Evolutionary conservation across 257 asterid species (phyloP), one percentile per base, ranked within the genome.

Genomic region (Capsicum chinense): DNA sequence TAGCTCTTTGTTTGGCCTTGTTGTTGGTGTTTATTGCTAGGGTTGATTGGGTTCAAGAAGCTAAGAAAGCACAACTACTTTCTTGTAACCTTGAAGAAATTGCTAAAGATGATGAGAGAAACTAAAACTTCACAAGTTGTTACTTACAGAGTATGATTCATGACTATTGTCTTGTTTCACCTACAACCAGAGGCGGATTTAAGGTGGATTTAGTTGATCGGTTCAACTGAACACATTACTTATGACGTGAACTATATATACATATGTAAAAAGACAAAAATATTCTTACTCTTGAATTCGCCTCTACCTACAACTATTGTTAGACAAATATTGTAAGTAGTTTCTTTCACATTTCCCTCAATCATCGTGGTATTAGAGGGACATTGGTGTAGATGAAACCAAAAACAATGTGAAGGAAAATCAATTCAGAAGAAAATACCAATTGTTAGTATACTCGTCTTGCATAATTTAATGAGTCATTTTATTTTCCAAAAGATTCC

Each of bases 11-110:
- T 81, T 90, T 97, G 88, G 68, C 88, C 66, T 59, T 97, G 87
- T n/a, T 95, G 83, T 26, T 93, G 87, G 85, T 87, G 71, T 95
- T 91, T 80, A 90, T 97, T 87, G 79, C 71, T 39, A 89, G 93
- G 89, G 91, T 97, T n/a, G 76, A 88, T 66, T 97, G 99, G 99
- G 87, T 79, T 8, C 92, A 90, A 84, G 99, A 93, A 67, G 91
- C 93, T 7, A 79, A 62, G 1, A 92, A 93, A 54, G 95, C 97
- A 56, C 90, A 83, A 73, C 54, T 83, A 74, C 86, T 88, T 9
- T 82, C 90, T 17, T 78, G 76, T 83, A 21, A 48, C 39, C 83
- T 76, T 44, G 88, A 80, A 66, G 82, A 66, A 54, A 84, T 26
- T 21, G 59, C 42, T 56, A 54, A 47, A 44, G 80, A 58, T 52